phyloP scores from a whole-genome alignment of 75 land plant species.

The Pinus tabuliformis region DNA sequence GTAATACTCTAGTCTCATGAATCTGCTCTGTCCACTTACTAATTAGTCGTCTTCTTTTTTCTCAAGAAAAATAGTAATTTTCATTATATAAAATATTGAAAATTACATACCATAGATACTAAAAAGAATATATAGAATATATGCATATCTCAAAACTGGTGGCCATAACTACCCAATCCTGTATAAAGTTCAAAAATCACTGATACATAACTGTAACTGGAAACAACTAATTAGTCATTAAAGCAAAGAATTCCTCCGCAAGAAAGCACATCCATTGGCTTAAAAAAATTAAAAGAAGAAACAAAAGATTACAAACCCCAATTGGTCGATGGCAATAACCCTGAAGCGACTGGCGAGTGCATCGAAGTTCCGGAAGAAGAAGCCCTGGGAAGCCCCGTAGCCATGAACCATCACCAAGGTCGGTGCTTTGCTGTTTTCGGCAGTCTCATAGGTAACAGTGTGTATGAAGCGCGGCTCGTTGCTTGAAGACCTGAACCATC shows the following conservation, averaged over 20 bases:
- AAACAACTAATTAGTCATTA: background rate
- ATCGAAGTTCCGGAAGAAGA: constrained; percentile 97
- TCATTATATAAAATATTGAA: no score
- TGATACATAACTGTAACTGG: no score
- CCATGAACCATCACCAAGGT: constrained; percentile 98
- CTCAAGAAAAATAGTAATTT: no score
- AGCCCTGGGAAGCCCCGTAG: constrained; percentile 96
- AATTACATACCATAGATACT: no score
- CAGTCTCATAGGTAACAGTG: constrained; percentile 78
- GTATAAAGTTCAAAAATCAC: no score
- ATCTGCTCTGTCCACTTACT: background rate
- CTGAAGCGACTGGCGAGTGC: constrained; percentile 77
- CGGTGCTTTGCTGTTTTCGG: constrained; percentile 43
- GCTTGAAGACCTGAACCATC: constrained; percentile 91
- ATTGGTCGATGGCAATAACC: constrained; percentile 89
- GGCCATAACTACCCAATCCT: no score
- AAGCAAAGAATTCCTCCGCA: background rate
- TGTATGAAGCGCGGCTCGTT: constrained; percentile 85
- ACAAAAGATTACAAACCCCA: constrained; percentile 54
- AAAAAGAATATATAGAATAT: no score
- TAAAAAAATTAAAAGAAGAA: background rate
- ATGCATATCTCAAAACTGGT: no score
- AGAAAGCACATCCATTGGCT: background rate
- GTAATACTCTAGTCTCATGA: background rate
- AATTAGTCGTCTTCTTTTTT: no score